Conservation (phyloP, 345 rosid genomes). For the Dipteronia dyeriana region DNA sequence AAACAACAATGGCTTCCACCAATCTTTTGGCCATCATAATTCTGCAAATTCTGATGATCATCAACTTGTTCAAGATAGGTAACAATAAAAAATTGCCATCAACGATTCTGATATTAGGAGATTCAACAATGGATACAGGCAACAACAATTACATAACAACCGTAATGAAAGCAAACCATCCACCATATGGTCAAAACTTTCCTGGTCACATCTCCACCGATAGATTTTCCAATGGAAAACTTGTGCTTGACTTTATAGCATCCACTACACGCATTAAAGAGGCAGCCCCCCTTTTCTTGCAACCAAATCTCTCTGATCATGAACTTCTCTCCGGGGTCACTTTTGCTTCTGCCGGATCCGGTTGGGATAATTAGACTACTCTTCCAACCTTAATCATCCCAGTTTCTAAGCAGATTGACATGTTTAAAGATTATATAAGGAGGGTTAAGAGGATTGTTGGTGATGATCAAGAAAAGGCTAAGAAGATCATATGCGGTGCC, state of each 20-base stretch:
- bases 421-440: constrained; percentile 38
- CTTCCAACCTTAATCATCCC: constrained; percentile 30
- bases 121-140: constrained; percentile 28
- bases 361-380: constrained; percentile 43
- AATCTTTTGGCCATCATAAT: not conserved
- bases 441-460: constrained; percentile 42
- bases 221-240: constrained; percentile 54
- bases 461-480: constrained; percentile 30
- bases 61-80: not conserved
- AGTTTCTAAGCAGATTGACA: constrained; percentile 37
- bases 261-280: constrained; percentile 40
- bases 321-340: constrained; percentile 45
- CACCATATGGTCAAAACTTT: constrained; percentile 48
- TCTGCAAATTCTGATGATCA: not conserved
- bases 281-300: constrained; percentile 44
- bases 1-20: not conserved
- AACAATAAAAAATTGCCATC: not conserved
- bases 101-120: constrained; percentile 16
- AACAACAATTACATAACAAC: constrained; percentile 29
- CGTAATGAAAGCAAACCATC: constrained; percentile 25
- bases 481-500: constrained; percentile 38
- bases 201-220: constrained; percentile 44
- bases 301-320: constrained; percentile 29
- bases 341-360: constrained; percentile 51
- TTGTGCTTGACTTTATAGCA: constrained; percentile 48